A percentile compares a stretch with the other conserved stretches of the same genome.
Evolutionary conservation across 371 early-diverging fungal species (phyloP).

Genomic region (Rhizomucor pusillus): DNA sequence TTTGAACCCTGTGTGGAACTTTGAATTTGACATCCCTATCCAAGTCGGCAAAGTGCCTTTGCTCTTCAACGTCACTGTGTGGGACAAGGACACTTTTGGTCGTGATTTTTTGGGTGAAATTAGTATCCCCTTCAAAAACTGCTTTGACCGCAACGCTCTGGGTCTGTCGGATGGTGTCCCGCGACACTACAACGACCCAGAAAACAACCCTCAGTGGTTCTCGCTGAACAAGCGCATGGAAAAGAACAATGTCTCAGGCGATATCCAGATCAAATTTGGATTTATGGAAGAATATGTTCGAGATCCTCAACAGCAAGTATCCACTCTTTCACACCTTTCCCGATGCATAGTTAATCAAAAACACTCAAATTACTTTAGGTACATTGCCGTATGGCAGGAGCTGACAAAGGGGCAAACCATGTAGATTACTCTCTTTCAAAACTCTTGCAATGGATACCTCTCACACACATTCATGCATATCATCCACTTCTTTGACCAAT

Average conservation of each 20-base stretch:
- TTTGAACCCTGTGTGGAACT: conserved; percentile 77
- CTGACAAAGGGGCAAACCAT: too few species aligned
- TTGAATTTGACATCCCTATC: conserved; percentile 62
- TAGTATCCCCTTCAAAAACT: conserved; percentile 52
- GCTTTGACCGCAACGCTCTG: conserved; percentile 50
- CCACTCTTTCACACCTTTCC: too few species aligned
- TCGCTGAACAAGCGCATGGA: conserved; percentile 35
- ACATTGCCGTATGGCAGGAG: too few species aligned
- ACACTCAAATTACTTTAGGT: too few species aligned
- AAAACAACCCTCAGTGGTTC: conserved; percentile 42
- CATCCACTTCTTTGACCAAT: too few species aligned
- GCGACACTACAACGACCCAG: conserved; percentile 50
- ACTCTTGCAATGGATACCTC: too few species aligned
- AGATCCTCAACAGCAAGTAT: conserved; percentile 32
- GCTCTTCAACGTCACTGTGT: conserved; percentile 49
- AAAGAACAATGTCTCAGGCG: conserved; percentile 41
- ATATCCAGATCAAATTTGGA: conserved; percentile 42
- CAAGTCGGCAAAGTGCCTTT: conserved; percentile 42
- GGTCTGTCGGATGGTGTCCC: conserved; percentile 36
- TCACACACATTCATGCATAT: too few species aligned
- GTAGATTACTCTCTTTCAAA: too few species aligned
- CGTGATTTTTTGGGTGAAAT: conserved; percentile 65
- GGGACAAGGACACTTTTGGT: conserved; percentile 61
- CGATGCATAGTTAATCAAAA: too few species aligned
- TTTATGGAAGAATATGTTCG: conserved; percentile 37